Evolutionary conservation across 768 basidiomycete genomes (phyloP).

Genomic region (Lactifluus volemus): DNA sequence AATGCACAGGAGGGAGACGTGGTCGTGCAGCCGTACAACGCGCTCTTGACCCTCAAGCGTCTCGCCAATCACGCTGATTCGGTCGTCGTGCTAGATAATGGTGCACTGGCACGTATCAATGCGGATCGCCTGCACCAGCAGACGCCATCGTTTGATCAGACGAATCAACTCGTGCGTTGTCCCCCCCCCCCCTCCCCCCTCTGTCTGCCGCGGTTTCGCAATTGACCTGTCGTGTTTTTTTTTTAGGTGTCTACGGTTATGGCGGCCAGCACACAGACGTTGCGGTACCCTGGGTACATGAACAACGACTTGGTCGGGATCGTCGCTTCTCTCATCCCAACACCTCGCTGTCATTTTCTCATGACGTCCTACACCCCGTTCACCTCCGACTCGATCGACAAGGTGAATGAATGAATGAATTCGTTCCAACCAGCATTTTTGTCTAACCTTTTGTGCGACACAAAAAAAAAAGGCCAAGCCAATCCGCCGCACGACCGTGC

Average conservation of each 20-base stretch:
- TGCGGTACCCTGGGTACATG: slow-evolving; percentile 98
- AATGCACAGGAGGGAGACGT: slow-evolving; percentile 91
- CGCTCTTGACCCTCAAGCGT: slow-evolving; percentile 84
- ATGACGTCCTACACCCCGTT: slow-evolving; percentile 99
- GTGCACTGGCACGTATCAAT: slow-evolving; percentile 85
- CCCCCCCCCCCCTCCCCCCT: neutral
- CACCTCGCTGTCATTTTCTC: slow-evolving; percentile 94
- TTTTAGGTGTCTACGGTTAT: slow-evolving; percentile 90
- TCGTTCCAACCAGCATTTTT: neutral
- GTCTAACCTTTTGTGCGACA: slow-evolving; percentile 1
- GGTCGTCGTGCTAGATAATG: slow-evolving; percentile 95
- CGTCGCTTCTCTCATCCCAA: slow-evolving; percentile 92
- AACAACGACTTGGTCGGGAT: slow-evolving; percentile 98
- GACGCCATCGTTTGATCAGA: slow-evolving; percentile 84
- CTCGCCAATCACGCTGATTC: slow-evolving; percentile 95
- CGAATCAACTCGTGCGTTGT: slow-evolving; percentile 66
- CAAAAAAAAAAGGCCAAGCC: slow-evolving; percentile 73
- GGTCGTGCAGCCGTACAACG: slow-evolving; percentile 98
- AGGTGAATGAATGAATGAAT: slow-evolving; percentile 37
- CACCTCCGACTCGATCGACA: slow-evolving; percentile 93
- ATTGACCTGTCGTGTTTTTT: neutral
- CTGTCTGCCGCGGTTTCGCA: neutral
- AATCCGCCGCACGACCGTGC: slow-evolving; percentile 90
- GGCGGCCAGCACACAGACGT: slow-evolving; percentile 93
- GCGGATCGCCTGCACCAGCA: slow-evolving; percentile 86